These are phyloP conservation scores for Neurospora sp. DNA, from an alignment of 495 filamentous ascomycete genomes.

Conservation along the genomic window DNA sequence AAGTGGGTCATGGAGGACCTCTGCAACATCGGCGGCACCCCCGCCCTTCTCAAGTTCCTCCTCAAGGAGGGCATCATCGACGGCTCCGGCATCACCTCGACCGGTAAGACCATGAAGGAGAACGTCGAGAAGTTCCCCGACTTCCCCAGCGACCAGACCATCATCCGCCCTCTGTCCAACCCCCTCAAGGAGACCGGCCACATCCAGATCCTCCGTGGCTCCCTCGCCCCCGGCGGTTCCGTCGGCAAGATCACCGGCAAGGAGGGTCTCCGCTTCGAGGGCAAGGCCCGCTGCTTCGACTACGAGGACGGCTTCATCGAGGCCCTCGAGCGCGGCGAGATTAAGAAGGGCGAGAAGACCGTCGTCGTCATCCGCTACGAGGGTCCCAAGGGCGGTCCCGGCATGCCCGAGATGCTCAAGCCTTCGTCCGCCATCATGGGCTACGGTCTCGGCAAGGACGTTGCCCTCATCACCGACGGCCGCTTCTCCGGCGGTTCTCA, in stretches of 20 bases:
- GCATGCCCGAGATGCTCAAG: slow-evolving; percentile 87
- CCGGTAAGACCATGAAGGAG: slow-evolving; percentile 84
- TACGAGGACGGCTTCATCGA: slow-evolving; percentile 70
- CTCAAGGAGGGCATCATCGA: slow-evolving; percentile 84
- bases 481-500: slow-evolving; percentile 69
- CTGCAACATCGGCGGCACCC: slow-evolving; percentile 83
- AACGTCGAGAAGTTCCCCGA: slow-evolving; percentile 71
- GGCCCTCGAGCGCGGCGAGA: slow-evolving; percentile 67
- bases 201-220: slow-evolving; percentile 92
- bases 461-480: slow-evolving; percentile 71
- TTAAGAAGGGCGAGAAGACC: slow-evolving; percentile 95
- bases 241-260: slow-evolving; percentile 99
- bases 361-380: slow-evolving; percentile 97
- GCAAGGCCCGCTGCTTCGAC: slow-evolving; percentile 82
- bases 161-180: slow-evolving; percentile 84
- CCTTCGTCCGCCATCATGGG: slow-evolving; percentile 79
- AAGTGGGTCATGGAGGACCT: slow-evolving; percentile 96
- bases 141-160: slow-evolving; percentile 75
- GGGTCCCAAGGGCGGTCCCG: slow-evolving; percentile 70
- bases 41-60: slow-evolving; percentile 81
- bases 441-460: slow-evolving; percentile 70
- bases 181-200: slow-evolving; percentile 93
- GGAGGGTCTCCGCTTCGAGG: slow-evolving; percentile 81
- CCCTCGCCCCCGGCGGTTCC: slow-evolving; percentile 79
- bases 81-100: slow-evolving; percentile 83